Conservation (phyloP, 2,329 filamentous ascomycete species). For the Penicillium frequentans region DNA sequence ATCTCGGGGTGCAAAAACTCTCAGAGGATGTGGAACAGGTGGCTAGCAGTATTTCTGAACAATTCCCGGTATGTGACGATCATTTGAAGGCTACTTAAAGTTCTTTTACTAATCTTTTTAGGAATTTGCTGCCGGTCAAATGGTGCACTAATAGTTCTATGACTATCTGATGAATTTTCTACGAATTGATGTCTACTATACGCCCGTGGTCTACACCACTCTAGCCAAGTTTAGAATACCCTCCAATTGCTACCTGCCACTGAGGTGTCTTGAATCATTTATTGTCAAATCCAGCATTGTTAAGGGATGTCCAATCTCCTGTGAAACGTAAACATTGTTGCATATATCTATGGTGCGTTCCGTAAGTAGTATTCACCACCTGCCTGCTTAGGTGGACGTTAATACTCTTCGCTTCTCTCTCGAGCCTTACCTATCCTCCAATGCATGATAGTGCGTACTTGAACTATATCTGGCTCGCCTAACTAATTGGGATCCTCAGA, state of each 20-base stretch:
- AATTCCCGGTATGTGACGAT: conserved; percentile 65
- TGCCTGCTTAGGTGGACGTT: no score
- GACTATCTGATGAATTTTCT: conserved; percentile 10
- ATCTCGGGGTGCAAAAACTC: conserved; percentile 79
- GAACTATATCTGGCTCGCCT: no score
- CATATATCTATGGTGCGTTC: no score
- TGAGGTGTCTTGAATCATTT: not conserved
- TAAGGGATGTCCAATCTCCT: not conserved
- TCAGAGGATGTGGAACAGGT: conserved; percentile 89
- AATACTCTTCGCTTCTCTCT: no score
- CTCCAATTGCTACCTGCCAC: not conserved
- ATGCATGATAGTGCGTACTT: no score
- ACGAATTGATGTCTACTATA: conserved; percentile 18
- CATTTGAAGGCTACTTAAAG: not conserved
- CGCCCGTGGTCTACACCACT: not conserved
- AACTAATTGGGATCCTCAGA: no score
- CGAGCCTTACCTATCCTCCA: no score
- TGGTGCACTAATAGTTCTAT: conserved; percentile 29
- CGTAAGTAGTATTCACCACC: no score
- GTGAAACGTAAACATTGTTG: no score
- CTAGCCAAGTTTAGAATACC: not conserved
- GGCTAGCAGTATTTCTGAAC: conserved; percentile 74
- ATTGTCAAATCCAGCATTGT: not conserved
- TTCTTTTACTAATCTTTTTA: conserved; percentile 15
- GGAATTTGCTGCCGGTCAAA: conserved; percentile 37